Evolutionary conservation across 2,329 filamentous ascomycete species (phyloP).

Genomic region (Ascochyta lentis): DNA sequence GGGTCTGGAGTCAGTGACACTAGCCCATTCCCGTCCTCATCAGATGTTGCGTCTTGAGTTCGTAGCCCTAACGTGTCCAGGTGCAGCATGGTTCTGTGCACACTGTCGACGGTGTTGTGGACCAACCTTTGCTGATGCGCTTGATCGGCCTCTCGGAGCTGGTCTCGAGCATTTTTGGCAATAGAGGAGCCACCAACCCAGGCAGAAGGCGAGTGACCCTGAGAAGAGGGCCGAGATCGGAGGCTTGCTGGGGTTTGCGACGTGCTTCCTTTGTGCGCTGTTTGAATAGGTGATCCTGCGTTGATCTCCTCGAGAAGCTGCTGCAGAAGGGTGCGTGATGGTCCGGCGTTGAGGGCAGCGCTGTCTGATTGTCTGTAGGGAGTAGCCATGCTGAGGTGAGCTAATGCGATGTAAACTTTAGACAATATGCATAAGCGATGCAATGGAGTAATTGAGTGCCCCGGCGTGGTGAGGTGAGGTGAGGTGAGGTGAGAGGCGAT

Average conservation of each 20-base stretch:
- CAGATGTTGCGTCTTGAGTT: not conserved
- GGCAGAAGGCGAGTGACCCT: constrained; percentile 6
- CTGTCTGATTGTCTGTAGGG: constrained; percentile 21
- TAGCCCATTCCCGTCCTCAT: not conserved
- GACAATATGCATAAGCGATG: constrained; percentile 27
- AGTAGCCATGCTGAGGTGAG: constrained; percentile 36
- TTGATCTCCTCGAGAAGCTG: constrained; percentile 40
- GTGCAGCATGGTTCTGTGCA: not conserved
- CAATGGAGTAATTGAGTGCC: constrained; percentile 9
- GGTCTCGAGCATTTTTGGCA: constrained; percentile 33
- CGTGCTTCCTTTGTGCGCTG: not conserved
- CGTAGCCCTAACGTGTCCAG: not conserved
- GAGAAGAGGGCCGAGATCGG: constrained; percentile 9
- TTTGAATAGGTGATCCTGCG: not conserved
- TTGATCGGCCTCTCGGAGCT: constrained; percentile 35
- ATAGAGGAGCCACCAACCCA: constrained; percentile 29
- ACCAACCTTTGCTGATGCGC: constrained; percentile 20
- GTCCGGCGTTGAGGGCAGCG: constrained; percentile 14
- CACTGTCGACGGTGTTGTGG: not conserved
- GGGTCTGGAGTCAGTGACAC: not conserved
- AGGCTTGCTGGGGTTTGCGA: not conserved
- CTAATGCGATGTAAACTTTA: constrained; percentile 19
- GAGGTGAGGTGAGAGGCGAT: constrained; percentile 16
- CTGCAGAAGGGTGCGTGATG: constrained; percentile 30
- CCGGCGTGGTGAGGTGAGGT: not conserved